Evolutionary conservation across 2,329 filamentous ascomycete genomes (phyloP), one percentile per base, ranked within the genome.

Genomic region (Colletotrichum gigasporum): DNA sequence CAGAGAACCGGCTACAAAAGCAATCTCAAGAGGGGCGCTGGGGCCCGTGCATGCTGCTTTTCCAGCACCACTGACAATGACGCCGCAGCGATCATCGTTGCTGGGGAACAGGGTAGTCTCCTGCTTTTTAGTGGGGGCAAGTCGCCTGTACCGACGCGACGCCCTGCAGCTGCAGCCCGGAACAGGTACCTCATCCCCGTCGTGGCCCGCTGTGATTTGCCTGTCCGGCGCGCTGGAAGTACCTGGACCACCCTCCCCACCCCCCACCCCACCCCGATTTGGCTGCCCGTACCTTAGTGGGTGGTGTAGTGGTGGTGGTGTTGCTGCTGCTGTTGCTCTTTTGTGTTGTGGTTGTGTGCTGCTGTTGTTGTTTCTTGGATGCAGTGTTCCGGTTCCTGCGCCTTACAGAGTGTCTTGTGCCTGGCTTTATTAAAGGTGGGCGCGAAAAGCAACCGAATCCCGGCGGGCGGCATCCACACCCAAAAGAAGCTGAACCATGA

Each of bases 11-110:
- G 22, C 5, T 8, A 30, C 8, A 32, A 26, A 41, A 45, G 30
- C 26, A 51, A n/a, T n/a, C n/a, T n/a, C n/a, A n/a, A n/a, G 37
- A 45, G 20, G 20, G 34, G 34, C n/a, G 20, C n/a, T 16, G 14
- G 16, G 51, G 52, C 7, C 51, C 22, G 48, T 50, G 53, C 60
- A 45, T 42, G 30, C 12, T 42, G 37, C 44, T n/a, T 50, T 26
- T 2, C 12, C 37, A 24, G 52, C 20, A 18, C 16, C 30, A 45
- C n/a, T n/a, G n/a, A n/a, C 30, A 63, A 39, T 56, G 63, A 41
- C 51, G 53, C 62, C 44, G 44, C 50, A 65, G 63, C 63, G 63
- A 57, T 63, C 44, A 56, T 63, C 39, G 64, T 65, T 66, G 64
- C 64, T 66, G 54, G 64, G 64, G 60, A 66, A 66, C 60, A 65